phyloP scores from a whole-genome alignment of 305 asterid species.

The Solanum hybrid region DNA sequence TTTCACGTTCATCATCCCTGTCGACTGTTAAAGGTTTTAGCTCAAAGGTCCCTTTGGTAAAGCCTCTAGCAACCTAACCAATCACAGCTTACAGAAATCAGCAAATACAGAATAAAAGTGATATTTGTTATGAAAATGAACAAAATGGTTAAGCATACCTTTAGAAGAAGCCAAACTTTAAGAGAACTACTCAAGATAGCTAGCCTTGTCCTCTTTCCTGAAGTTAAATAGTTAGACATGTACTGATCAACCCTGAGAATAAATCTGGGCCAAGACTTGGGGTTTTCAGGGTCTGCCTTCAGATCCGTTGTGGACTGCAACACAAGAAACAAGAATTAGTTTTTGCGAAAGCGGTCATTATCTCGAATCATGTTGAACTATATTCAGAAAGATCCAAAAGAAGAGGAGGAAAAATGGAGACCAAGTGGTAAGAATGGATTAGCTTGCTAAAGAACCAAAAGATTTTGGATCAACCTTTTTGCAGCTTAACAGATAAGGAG shows the following conservation, averaged over 20 bases:
- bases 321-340: constrained; percentile 5
- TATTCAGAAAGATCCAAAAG: neutral
- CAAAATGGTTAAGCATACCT: constrained; percentile 37
- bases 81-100: constrained; percentile 6
- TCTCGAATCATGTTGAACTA: neutral
- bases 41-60: constrained; percentile 73
- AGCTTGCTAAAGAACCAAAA: neutral
- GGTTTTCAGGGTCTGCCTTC: constrained; percentile 67
- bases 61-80: constrained; percentile 78
- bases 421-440: neutral
- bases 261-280: constrained; percentile 85
- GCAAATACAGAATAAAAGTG: neutral
- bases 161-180: constrained; percentile 92
- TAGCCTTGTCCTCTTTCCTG: constrained; percentile 82
- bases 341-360: neutral
- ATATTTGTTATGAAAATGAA: neutral
- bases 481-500: neutral
- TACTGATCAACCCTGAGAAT: constrained; percentile 79
- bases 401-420: neutral
- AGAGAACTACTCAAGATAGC: constrained; percentile 92
- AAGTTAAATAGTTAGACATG: constrained; percentile 86
- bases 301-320: constrained; percentile 59
- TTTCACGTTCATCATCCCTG: constrained; percentile 27
- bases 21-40: constrained; percentile 59
- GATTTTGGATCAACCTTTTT: neutral